phyloP scores from a whole-genome alignment of 2,329 filamentous ascomycete genomes.

The Pestalotiopsis sp. region DNA sequence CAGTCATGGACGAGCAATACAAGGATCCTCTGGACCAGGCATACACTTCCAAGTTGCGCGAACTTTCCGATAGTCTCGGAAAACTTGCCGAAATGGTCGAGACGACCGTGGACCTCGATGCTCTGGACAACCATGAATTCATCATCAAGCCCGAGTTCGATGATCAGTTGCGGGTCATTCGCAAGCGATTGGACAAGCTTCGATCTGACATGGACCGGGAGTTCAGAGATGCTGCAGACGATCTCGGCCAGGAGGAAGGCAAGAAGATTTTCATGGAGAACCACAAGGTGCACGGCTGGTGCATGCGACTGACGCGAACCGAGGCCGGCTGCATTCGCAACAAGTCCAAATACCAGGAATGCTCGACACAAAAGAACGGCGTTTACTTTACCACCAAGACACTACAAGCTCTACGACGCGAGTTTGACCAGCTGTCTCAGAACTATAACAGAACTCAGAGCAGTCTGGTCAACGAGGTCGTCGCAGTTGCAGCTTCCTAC shows the following conservation, averaged over 20 bases:
- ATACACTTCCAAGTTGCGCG: conserved; percentile 82
- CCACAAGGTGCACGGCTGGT: conserved; percentile 94
- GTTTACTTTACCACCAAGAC: conserved; percentile 94
- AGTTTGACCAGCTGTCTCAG: conserved; percentile 90
- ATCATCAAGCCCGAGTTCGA: conserved; percentile 99
- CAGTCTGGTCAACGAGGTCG: conserved; percentile 89
- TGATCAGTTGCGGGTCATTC: conserved; percentile 82
- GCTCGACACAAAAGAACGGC: conserved; percentile 97
- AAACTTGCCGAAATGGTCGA: conserved; percentile 98
- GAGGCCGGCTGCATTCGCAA: conserved; percentile 94
- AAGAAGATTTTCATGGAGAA: conserved; percentile 99
- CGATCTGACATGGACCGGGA: conserved; percentile 82
- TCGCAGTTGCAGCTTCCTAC: conserved; percentile 91
- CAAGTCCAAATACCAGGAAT: conserved; percentile 88
- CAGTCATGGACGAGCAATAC: conserved; percentile 94
- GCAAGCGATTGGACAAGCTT: conserved; percentile 86
- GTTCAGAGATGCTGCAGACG: conserved; percentile 73
- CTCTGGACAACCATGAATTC: conserved; percentile 95
- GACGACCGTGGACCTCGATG: conserved; percentile 94
- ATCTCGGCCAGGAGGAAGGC: conserved; percentile 89
- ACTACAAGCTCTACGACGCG: conserved; percentile 78
- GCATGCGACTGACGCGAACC: conserved; percentile 87
- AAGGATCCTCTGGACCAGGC: conserved; percentile 82
- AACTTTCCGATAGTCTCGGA: conserved; percentile 75
- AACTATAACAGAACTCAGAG: conserved; percentile 95